Base-by-base conservation (phyloP, 257 asterid genomes). In the Misopates orontium region DNA sequence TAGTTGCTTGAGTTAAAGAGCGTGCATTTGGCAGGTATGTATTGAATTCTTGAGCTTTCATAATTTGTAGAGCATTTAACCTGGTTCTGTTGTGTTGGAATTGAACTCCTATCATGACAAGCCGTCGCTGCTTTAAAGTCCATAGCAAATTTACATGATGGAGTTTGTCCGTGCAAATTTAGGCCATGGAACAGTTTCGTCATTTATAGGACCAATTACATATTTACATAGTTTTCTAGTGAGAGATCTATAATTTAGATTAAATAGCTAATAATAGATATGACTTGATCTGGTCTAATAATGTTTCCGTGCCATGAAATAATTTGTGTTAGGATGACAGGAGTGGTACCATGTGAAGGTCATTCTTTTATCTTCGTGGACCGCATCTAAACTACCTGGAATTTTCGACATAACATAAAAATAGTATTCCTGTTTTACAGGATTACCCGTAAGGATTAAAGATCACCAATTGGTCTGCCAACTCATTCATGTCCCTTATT, bases 311-410 rank as follows among this genome's bases (percentile, higher is more conserved):
- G 42, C 11, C 19, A 45, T 45, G 7, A 45, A 45, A 45, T 45
- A 45, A 14, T 36, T 45, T 45, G 51, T 45, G 18, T 8, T 36
- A 36, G 4, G 36, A 28, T 28, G 42, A 12, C 19, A 15, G 51
- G 18, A 2, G 51, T 45, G 51, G 18, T 14, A 25, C 19, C 44
- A 62, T 62, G 67, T 62, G 56, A 44, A 62, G 36, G 41, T 54
- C 56, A 44, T 23, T 53, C 59, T 22, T 53, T 53, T 22, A 5
- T 53, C 13, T 53, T 6, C 36, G 36, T 28, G 4, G 59, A 53
- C 59, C 59, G 36, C 39, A 22, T 53, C 59, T 22, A 53, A 20
- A 9, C 25, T 17, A 13, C 6, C 36, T 28, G 36, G 36, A 28
- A 28, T 28, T 2, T 28, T 28, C 6, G 6, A 28, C 36, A 28